These are phyloP conservation scores for Anthracocystis panici-leucophaei DNA, from an alignment of 1,284 basidiomycete genomes.

Conservation along the genomic window DNA sequence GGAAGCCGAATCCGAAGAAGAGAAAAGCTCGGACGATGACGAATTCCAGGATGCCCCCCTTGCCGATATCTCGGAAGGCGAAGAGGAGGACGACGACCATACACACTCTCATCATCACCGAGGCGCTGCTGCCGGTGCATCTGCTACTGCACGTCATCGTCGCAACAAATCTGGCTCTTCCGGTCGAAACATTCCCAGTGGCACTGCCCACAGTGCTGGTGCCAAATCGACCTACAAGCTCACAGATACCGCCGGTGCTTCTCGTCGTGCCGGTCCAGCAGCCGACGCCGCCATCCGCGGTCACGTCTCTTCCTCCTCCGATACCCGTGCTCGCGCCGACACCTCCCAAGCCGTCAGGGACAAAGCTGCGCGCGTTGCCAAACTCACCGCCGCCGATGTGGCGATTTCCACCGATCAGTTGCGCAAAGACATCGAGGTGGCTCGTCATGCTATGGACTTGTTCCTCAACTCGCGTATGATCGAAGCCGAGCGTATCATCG, in stretches of 20 bases:
- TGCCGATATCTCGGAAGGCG: slow-evolving; percentile 59
- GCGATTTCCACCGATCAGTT: slow-evolving; percentile 48
- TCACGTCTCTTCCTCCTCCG: slow-evolving; percentile 26
- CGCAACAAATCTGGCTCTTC: slow-evolving; percentile 38
- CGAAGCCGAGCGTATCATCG: slow-evolving; percentile 65
- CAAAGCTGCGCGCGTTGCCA: slow-evolving; percentile 61
- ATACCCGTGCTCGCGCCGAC: slow-evolving; percentile 51
- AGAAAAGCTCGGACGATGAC: slow-evolving; percentile 44
- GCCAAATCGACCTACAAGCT: slow-evolving; percentile 26
- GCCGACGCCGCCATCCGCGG: slow-evolving; percentile 1
- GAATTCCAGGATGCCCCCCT: slow-evolving; percentile 61
- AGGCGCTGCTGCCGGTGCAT: slow-evolving; percentile 11
- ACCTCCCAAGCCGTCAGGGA: slow-evolving; percentile 48
- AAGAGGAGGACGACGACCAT: slow-evolving; percentile 54
- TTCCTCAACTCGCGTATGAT: slow-evolving; percentile 69
- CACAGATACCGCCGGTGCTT: slow-evolving; percentile 47
- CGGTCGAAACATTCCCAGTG: slow-evolving; percentile 8
- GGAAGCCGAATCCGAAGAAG: slow-evolving; percentile 22
- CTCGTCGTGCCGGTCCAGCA: slow-evolving; percentile 39
- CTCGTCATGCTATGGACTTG: slow-evolving; percentile 61
- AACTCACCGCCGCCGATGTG: slow-evolving; percentile 60
- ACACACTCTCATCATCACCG: slow-evolving; percentile 21
- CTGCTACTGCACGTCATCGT: slow-evolving; percentile 25
- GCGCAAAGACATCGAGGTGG: slow-evolving; percentile 55
- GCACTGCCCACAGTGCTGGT: slow-evolving; percentile 11